phyloP scores from a whole-genome alignment of 208 protist species.

The Trypanosoma mega region DNA sequence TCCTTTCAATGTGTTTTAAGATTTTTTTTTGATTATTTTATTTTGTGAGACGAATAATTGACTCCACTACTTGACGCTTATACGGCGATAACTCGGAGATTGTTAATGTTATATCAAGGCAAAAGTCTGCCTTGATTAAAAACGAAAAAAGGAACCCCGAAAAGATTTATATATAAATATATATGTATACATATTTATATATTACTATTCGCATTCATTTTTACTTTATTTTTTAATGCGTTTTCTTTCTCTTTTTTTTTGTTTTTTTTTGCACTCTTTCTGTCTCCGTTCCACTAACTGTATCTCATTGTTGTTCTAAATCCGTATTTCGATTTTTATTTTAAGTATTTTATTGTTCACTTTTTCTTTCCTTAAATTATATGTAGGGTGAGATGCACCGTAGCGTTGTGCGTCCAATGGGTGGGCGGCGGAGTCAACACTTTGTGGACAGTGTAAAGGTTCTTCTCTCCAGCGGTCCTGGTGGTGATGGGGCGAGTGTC shows the following conservation, averaged over 20 bases:
- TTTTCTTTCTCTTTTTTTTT: constrained; percentile 11
- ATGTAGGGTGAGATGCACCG: constrained; percentile 15
- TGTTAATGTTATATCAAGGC: too few relatives aligned
- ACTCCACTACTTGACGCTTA: too few relatives aligned
- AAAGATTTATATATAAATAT: constrained; percentile 1
- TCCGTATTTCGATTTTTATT: too few relatives aligned
- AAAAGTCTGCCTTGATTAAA: too few relatives aligned
- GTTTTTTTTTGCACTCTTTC: constrained; percentile 6
- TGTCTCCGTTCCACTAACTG: too few relatives aligned
- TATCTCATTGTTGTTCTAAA: too few relatives aligned
- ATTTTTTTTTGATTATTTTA: too few relatives aligned
- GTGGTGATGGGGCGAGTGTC: constrained; percentile 85
- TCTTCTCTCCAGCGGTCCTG: constrained; percentile 76
- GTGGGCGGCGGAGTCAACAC: constrained; percentile 9
- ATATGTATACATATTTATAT: constrained; percentile 7
- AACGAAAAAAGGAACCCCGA: constrained; percentile 4
- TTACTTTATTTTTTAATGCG: constrained; percentile 7
- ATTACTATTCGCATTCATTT: constrained; percentile 8
- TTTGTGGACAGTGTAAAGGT: constrained; percentile 88
- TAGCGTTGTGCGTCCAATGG: background rate
- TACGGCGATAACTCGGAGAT: too few relatives aligned
- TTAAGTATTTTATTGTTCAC: constrained; percentile 8
- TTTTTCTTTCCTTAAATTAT: constrained; percentile 19
- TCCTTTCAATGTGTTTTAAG: too few relatives aligned
- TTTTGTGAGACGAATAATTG: too few relatives aligned